These are phyloP conservation scores for Colletotrichum trifolii DNA, from an alignment of 2,329 filamentous ascomycete genomes.

Conservation along the genomic window DNA sequence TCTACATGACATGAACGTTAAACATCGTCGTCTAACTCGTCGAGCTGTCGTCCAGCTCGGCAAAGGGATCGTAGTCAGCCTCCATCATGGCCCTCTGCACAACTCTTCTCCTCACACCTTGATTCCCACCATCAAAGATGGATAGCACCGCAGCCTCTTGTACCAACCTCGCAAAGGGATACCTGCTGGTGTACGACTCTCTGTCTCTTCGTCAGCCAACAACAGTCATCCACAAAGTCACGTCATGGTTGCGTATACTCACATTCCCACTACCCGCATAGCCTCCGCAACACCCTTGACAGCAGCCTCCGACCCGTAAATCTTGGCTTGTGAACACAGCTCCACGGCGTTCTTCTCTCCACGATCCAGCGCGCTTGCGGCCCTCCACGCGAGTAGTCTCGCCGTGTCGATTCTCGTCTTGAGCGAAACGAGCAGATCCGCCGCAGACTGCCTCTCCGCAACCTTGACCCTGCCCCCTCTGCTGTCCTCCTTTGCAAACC, in stretches of 20 bases:
- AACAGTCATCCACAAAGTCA: too few species aligned
- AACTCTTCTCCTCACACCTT: slow-evolving; percentile 31
- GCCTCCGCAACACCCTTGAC: slow-evolving; percentile 60
- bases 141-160: slow-evolving; percentile 29
- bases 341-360: slow-evolving; percentile 55
- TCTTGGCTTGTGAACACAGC: slow-evolving; percentile 60
- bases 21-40: too few species aligned
- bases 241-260: slow-evolving; percentile 33
- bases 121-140: slow-evolving; percentile 37
- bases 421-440: slow-evolving; percentile 62
- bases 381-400: slow-evolving; percentile 64
- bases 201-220: not conserved
- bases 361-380: slow-evolving; percentile 55
- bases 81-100: slow-evolving; percentile 21
- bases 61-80: slow-evolving; percentile 16
- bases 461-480: slow-evolving; percentile 57
- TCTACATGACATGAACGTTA: too few species aligned
- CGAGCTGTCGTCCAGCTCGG: not conserved
- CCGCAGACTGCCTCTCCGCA: slow-evolving; percentile 60
- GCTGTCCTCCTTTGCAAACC: slow-evolving; percentile 59
- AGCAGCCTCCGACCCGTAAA: slow-evolving; percentile 61
- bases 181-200: slow-evolving; percentile 7
- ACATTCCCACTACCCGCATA: slow-evolving; percentile 64
- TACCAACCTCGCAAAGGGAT: not conserved
- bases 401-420: slow-evolving; percentile 63